A percentile compares a stretch with the other conserved stretches of the same genome.
Evolutionary conservation across 352 stramenopile species (phyloP).

Genomic region (Blastocystis sp.): DNA sequence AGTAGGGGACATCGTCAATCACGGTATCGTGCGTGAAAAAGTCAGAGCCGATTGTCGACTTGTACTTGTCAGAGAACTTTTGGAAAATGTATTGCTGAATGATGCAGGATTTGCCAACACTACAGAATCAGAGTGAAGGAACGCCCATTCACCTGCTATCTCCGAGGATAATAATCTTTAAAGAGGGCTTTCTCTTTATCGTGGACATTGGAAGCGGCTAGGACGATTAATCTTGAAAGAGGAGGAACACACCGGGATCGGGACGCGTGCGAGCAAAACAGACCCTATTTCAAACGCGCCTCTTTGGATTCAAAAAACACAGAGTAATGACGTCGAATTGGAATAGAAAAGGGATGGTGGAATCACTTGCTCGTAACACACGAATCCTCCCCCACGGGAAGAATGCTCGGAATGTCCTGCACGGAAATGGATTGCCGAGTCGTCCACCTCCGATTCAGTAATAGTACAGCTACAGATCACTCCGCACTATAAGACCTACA

Average conservation of each 20-base stretch:
- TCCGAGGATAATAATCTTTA: conserved; percentile 97
- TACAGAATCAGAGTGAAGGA: conserved; percentile 75
- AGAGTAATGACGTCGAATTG: not conserved
- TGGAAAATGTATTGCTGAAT: conserved; percentile 99
- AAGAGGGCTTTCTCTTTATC: conserved; percentile 89
- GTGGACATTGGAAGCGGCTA: conserved; percentile 28
- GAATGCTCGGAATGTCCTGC: not conserved
- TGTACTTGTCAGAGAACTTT: conserved; percentile 98
- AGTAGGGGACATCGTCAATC: conserved; percentile 84
- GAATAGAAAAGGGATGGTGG: not conserved
- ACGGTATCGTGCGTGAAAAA: conserved; percentile 96
- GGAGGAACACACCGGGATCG: not conserved
- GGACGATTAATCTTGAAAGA: not conserved
- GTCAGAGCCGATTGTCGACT: conserved; percentile 97
- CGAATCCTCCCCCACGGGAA: not conserved
- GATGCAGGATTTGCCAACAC: conserved; percentile 96
- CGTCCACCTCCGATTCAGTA: not conserved
- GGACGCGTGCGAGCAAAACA: not conserved
- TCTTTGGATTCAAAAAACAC: not conserved
- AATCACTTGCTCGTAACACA: not conserved
- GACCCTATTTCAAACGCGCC: not conserved
- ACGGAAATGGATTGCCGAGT: not conserved
- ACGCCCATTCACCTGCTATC: conserved; percentile 86
- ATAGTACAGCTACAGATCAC: not conserved
- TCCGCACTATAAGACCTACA: not conserved